Evolutionary conservation across 2,329 filamentous ascomycete genomes (phyloP).

Genomic region (Monilinia fructigena): DNA sequence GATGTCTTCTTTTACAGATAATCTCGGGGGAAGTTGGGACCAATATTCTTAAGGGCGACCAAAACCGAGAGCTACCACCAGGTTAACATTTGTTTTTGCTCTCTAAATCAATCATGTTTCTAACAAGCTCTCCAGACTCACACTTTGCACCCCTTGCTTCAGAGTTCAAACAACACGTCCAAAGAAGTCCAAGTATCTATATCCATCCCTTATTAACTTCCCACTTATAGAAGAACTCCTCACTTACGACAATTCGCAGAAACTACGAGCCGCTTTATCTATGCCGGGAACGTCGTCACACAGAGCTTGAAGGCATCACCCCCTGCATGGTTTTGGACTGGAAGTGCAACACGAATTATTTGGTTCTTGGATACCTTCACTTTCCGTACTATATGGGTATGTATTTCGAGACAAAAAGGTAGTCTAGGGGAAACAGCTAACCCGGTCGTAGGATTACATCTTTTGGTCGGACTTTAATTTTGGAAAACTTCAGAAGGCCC

Average conservation of each 20-base stretch:
- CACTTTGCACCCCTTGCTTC: constrained; percentile 29
- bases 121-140: constrained; percentile 28
- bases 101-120: neutral
- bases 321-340: neutral
- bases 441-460: too few species aligned
- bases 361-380: neutral
- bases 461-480: too few species aligned
- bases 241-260: neutral
- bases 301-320: neutral
- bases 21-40: constrained; percentile 38
- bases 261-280: neutral
- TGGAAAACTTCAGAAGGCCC: too few species aligned
- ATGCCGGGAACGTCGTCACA: neutral
- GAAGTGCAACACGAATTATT: neutral
- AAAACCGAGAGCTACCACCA: constrained; percentile 29
- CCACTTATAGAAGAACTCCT: too few species aligned
- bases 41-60: constrained; percentile 36
- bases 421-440: too few species aligned
- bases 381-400: neutral
- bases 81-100: constrained; percentile 19
- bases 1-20: neutral
- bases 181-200: constrained; percentile 30
- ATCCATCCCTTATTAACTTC: too few species aligned
- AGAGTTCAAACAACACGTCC: constrained; percentile 32
- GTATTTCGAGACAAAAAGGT: neutral